Evolutionary conservation across 345 rosid genomes (phyloP).

Genomic region (Populus ilicifolia): DNA sequence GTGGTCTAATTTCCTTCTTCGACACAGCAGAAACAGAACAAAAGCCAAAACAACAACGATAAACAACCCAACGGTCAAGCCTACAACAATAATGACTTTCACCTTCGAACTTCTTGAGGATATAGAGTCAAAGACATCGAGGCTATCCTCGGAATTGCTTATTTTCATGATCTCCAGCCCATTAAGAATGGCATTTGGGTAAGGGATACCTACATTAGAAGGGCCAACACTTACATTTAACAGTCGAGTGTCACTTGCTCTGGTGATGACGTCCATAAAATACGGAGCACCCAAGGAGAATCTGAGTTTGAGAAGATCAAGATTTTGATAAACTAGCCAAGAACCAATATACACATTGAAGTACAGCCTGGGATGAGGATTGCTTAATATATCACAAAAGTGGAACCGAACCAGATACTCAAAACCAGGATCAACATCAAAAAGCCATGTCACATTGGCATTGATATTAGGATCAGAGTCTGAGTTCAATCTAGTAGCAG

Average conservation of each 20-base stretch:
- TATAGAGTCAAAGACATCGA: constrained; percentile 37
- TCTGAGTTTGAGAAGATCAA: constrained; percentile 46
- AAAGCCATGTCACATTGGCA: constrained; percentile 70
- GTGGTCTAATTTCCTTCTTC: constrained; percentile 29
- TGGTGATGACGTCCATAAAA: constrained; percentile 53
- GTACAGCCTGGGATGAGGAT: neutral
- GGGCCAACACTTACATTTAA: constrained; percentile 64
- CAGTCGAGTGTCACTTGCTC: constrained; percentile 12
- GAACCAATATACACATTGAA: constrained; percentile 61
- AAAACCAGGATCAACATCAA: constrained; percentile 59
- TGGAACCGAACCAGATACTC: constrained; percentile 72
- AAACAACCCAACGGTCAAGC: constrained; percentile 34
- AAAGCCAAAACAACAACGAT: constrained; percentile 24
- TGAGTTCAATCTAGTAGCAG: constrained; percentile 50
- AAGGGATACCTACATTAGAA: constrained; percentile 1
- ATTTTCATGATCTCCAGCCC: constrained; percentile 68
- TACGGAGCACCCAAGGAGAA: constrained; percentile 44
- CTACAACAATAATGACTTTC: constrained; percentile 28
- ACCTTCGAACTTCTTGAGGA: constrained; percentile 20
- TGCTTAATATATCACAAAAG: constrained; percentile 55
- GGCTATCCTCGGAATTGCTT: constrained; percentile 45
- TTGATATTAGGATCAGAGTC: constrained; percentile 14
- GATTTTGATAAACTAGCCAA: constrained; percentile 31
- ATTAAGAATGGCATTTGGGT: constrained; percentile 44
- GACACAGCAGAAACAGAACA: constrained; percentile 20